phyloP scores from a whole-genome alignment of 805 yeast genomes.

The Wickerhamomyces mucosus region DNA sequence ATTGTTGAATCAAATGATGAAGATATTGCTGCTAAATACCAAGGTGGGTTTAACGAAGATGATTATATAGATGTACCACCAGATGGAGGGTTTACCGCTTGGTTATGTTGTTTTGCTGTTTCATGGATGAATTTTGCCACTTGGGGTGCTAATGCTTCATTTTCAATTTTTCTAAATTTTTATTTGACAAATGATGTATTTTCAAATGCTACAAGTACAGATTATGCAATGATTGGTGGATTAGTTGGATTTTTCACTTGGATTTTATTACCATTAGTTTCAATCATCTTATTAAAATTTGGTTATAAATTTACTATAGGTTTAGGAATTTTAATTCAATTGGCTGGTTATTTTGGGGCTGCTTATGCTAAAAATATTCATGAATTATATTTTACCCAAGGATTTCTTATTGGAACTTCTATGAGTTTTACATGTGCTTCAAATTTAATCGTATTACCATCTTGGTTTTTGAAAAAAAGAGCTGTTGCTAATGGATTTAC shows the following conservation, averaged over 20 bases:
- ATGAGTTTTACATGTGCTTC: conserved; percentile 44
- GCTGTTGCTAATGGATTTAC: conserved; percentile 42
- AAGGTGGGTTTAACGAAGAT: conserved; percentile 17
- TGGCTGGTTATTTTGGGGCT: conserved; percentile 40
- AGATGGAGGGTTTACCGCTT: conserved; percentile 36
- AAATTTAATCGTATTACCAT: conserved; percentile 37
- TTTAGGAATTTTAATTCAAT: conserved; percentile 33
- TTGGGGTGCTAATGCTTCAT: conserved; percentile 35
- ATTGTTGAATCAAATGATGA: too few relatives aligned
- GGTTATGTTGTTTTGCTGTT: conserved; percentile 35
- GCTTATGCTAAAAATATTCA: conserved; percentile 40
- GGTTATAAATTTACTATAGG: conserved; percentile 31
- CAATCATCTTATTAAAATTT: conserved; percentile 30
- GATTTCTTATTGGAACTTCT: conserved; percentile 40
- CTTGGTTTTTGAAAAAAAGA: conserved; percentile 43
- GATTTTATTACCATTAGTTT: conserved; percentile 39
- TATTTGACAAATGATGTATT: conserved; percentile 33
- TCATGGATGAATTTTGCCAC: conserved; percentile 20
- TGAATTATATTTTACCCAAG: conserved; percentile 45
- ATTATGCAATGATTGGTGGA: conserved; percentile 50
- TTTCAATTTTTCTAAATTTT: conserved; percentile 44
- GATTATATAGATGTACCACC: conserved; percentile 31
- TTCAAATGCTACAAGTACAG: conserved; percentile 39
- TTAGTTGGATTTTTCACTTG: conserved; percentile 41
- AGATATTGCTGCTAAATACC: conserved; percentile 3